Base-by-base conservation (phyloP, 345 rosid genomes). In the Ceriops decandra region DNA sequence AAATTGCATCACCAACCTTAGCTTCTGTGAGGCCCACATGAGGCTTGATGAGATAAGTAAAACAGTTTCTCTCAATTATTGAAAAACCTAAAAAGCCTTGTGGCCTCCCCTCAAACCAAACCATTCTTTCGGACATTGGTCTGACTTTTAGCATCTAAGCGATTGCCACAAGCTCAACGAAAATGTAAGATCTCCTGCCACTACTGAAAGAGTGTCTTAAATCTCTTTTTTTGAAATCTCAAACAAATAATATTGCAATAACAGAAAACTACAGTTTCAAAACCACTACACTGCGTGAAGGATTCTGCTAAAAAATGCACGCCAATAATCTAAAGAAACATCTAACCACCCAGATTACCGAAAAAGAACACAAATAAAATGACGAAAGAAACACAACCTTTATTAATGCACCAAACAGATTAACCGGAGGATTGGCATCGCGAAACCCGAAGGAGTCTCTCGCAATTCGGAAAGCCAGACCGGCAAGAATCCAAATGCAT, bases 401-500 rank as follows among this genome's bases (percentile, higher is more conserved):
- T 22, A 52, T 32, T 30, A 57, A 65, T 28, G 60, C 33, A 68
- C 30, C 1, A 7, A 73, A 57, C 22, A 68, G 63, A 62, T 79
- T 51, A 83, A 68, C 76, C 77, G 64, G 77, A 71, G 0, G 73
- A 72, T 24, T 28, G 64, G 62, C 13, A 9, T 7, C 36, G 36
- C 36, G 36, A 33, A 33, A 33, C 36, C 2, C 36, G 9, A 33
- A 33, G 16, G 17, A 42, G 49, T 63, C 82, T 61, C 24, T 79
- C 60, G 74, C 62, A 62, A 64, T 62, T 72, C 60, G 47, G 62
- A 53, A 74, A 65, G 77, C 64, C 64, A 3, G 53, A 71, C 67
- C 82, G 35, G 64, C 59, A 65, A 79, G 58, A 70, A 64, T 71
- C 79, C 78, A 68, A 74, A 77, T 76, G 82, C 85, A 81, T 65